Base-by-base conservation (phyloP, 164 flowering plant species). In the Paratinospora sagittata region DNA sequence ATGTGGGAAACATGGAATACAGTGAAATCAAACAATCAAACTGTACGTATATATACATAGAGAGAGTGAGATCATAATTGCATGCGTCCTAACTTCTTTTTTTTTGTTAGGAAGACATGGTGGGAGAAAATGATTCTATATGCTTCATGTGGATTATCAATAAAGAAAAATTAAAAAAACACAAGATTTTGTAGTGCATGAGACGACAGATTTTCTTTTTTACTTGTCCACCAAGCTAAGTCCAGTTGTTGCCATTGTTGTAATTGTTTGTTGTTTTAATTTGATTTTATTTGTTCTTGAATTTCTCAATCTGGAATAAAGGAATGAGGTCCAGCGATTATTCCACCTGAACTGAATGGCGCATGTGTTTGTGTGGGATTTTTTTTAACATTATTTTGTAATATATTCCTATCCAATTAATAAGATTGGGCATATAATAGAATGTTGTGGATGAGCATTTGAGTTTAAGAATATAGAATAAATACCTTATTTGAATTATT, bases 261-360 rank as follows among this genome's bases (percentile, higher is more conserved):
- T 63, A 2, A 13, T 23, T 27, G 66, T 17, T n/a, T 65, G 73
- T 11, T 34, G 58, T 55, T 72, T 36, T 73, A 39, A 66, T 43
- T 72, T 71, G 70, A 66, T 74, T 61, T 69, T 64, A 62, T 24
- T 57, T 24, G 43, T 30, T 47, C 26, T 57, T 30, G 23, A 69
- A 36, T 49, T 8, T 47, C 34, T 62, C 49, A 39, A 3, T 71
- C 60, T 73, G 55, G 76, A 79, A 80, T 75, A 80, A n/a, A 75
- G 77, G 84, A 80, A 82, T 78, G 82, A 72, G 75, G 76, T 78
- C 77, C 81, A 84, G 73, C 77, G 36, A 67, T 81, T 78, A 81
- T 81, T 84, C 84, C 86, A 76, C 81, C 77, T 74, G 78, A 69
- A 52, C 36, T 21, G n/a, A n/a, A n/a, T n/a, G n/a, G n/a, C n/a